Percentiles rank a stretch among this genome's conserved stretches.
phyloP scores from a whole-genome alignment of 768 basidiomycete genomes.

The Trichaptum fuscoviolaceum region DNA sequence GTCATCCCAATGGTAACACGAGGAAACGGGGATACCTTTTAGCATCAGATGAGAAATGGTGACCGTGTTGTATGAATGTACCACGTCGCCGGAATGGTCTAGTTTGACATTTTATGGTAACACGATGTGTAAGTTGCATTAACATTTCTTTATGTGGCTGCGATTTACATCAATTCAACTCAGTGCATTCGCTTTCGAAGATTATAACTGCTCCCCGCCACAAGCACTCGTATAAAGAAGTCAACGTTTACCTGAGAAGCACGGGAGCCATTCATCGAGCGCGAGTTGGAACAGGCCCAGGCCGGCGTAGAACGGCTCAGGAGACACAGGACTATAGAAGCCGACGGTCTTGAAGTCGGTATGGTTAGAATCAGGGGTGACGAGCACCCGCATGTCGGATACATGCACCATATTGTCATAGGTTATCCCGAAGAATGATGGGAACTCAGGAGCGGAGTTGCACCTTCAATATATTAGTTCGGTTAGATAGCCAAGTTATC shows the following conservation, averaged over 20 bases:
- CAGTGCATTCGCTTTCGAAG: too few species aligned
- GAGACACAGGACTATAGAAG: conserved; percentile 43
- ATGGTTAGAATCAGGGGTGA: conserved; percentile 44
- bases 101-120: too few species aligned
- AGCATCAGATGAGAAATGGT: neutral
- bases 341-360: conserved; percentile 43
- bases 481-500: neutral
- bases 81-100: too few species aligned
- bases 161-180: too few species aligned
- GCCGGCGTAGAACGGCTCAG: conserved; percentile 43
- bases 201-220: too few species aligned
- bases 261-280: conserved; percentile 44
- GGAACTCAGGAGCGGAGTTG: conserved; percentile 27
- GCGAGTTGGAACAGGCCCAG: conserved; percentile 41
- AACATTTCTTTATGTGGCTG: too few species aligned
- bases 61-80: neutral
- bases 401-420: conserved; percentile 46
- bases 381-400: conserved; percentile 41
- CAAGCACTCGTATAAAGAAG: too few species aligned
- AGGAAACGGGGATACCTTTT: neutral
- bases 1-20: neutral
- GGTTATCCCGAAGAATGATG: conserved; percentile 42
- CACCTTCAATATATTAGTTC: conserved; percentile 25
- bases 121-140: too few species aligned
- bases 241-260: conserved; percentile 22